Evolutionary conservation across 192 early-diverging fungal species (phyloP), one percentile per base, ranked within the genome.

Genomic region (Diversispora epigaea): DNA sequence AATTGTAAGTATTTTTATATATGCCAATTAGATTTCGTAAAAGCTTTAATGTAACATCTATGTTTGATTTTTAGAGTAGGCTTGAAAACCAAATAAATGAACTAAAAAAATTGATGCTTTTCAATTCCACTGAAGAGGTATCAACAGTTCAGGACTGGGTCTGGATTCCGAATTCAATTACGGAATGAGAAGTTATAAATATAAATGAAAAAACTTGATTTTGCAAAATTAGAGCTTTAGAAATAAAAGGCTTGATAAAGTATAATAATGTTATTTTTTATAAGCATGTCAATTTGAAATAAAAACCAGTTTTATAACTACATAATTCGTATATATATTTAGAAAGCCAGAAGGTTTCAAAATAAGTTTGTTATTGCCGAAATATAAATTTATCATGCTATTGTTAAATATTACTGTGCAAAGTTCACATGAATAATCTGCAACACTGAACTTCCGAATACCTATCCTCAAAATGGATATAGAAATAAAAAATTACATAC

Each of bases 1-100:
- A 17, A 22, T 70, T 7, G 68, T 54, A 45, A 58, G 54, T 71
- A 71, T 71, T 71, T 71, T 40, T 56, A 57, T 25, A 71, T 58
- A 5, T 57, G 40, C 14, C 15, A 71, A 52, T 54, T 39, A 58
- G 69, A 71, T 57, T 21, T 57, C 54, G 40, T 25, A n/a, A 57
- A n/a, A 10, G 45, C 50, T 57, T 55, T 21, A 57, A n/a, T 71
- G 7, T 71, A 71, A 52, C 41, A 57, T 71, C 46, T 57, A 56
- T 56, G 19, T 71, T 71, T 71, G 55, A 39, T 71, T 47, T 22
- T 57, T 32, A 71, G 40, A 58, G 54, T 57, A 19, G 39, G n/a
- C 40, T 71, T 7, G 52, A 43, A 71, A 9, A 57, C 8, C 39
- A 71, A 71, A 57, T 45, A 71, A 6, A n/a, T 71, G 19, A 57